Conservation (phyloP, 345 rosid species). For the Clausena lansium region DNA sequence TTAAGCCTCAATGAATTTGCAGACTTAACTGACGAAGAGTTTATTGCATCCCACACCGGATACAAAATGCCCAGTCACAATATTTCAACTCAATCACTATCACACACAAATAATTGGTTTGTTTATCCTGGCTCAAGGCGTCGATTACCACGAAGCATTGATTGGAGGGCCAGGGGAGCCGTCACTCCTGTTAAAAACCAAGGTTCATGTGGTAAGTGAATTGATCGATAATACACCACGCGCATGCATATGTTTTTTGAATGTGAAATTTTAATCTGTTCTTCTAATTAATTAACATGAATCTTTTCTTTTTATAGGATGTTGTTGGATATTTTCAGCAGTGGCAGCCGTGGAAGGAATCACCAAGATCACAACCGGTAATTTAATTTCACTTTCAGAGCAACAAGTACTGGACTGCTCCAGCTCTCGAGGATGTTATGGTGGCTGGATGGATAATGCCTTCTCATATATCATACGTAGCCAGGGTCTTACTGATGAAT, state of each 20-base stretch:
- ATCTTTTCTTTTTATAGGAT: slow-evolving; percentile 21
- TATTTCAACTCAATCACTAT: background rate
- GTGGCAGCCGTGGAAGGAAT: slow-evolving; percentile 48
- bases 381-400: slow-evolving; percentile 42
- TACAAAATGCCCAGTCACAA: slow-evolving; percentile 2
- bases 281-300: background rate
- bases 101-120: slow-evolving; percentile 8
- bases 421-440: slow-evolving; percentile 39
- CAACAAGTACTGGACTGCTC: slow-evolving; percentile 65
- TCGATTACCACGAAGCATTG: slow-evolving; percentile 22
- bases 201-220: slow-evolving; percentile 39
- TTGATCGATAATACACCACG: too few relatives aligned
- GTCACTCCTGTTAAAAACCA: slow-evolving; percentile 42
- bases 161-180: slow-evolving; percentile 48
- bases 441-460: slow-evolving; percentile 37
- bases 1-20: slow-evolving; percentile 47
- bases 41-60: slow-evolving; percentile 31
- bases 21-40: slow-evolving; percentile 50
- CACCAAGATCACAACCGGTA: slow-evolving; percentile 34
- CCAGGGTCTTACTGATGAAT: slow-evolving; percentile 32
- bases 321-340: slow-evolving; percentile 61
- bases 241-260: too few relatives aligned
- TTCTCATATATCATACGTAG: slow-evolving; percentile 26
- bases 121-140: background rate
- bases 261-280: background rate